These are phyloP conservation scores for Bruguiera hainesii DNA, from an alignment of 441 rosid species.

Conservation along the genomic window DNA sequence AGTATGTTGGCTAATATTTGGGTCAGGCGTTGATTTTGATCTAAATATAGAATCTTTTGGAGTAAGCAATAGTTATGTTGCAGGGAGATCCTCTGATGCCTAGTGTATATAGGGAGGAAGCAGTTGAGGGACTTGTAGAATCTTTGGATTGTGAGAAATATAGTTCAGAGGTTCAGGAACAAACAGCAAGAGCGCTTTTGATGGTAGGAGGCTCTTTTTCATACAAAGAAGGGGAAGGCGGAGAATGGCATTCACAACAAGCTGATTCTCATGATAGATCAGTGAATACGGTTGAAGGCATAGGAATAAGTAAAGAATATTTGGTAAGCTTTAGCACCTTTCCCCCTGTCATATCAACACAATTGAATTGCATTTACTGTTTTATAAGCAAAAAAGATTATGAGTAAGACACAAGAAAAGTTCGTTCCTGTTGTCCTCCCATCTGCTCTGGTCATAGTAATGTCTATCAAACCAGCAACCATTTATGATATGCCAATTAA, in stretches of 20 bases:
- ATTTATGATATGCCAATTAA: no score
- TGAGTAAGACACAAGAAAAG: no score
- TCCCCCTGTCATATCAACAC: neutral
- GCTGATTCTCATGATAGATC: conserved; percentile 27
- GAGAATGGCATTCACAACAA: conserved; percentile 43
- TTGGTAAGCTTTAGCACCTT: conserved; percentile 29
- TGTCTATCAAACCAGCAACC: no score
- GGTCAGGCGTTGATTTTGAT: neutral
- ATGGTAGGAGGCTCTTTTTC: conserved; percentile 48
- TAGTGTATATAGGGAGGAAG: conserved; percentile 63
- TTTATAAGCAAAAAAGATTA: neutral
- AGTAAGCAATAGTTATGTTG: conserved; percentile 30
- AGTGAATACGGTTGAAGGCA: conserved; percentile 19
- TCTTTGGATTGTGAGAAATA: conserved; percentile 35
- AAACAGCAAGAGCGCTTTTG: conserved; percentile 48
- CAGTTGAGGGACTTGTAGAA: conserved; percentile 44
- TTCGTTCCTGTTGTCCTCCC: neutral
- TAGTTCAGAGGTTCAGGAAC: conserved; percentile 41
- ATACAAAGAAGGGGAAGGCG: conserved; percentile 27
- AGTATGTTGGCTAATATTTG: neutral
- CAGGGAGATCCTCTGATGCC: conserved; percentile 50
- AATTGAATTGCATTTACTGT: neutral
- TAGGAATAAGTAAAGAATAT: conserved; percentile 13
- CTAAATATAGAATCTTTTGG: conserved; percentile 11
- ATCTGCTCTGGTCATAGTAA: neutral